Base-by-base conservation (phyloP, 371 early-diverging fungal genomes). In the Coemansia sp. region DNA sequence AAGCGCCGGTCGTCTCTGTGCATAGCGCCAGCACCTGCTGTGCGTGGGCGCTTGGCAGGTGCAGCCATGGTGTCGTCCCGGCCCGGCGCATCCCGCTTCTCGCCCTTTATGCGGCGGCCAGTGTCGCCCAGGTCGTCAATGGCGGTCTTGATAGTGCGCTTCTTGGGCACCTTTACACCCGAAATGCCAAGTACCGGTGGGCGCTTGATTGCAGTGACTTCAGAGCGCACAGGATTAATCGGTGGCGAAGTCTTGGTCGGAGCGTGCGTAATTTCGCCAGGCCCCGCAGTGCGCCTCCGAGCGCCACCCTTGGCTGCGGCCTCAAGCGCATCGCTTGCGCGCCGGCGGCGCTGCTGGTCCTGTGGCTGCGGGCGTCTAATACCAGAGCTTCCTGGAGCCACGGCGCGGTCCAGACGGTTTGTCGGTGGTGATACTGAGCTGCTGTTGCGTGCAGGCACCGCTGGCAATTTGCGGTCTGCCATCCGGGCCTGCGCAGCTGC, bases 131-230 rank as follows among this genome's bases (percentile, higher is more conserved):
- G 36, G 7, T 32, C 55, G 63, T 55, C 53, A 29, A 11, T 46
- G 32, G 39, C 44, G 4, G 53, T 23, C 48, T 65, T 65, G 36
- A 46, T 36, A 6, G 61, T 36, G 52, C 61, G 66, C 64, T 75
- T 75, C 48, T 75, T 75, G 12, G 75, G 75, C 52, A 75, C 75
- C 46, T 57, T 63, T 57, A 72, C 54, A 17, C 53, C 56, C 5
- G 69, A 51, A 15, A 68, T 59, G 23, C 61, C 61, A 12, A 40
- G 24, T 3, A 29, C 60, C 41, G 54, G 39, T 23, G 65, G 24
- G 29, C 65, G 28, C 11, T 55, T 58, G 29, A 55, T 29, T 40
- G 63, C 63, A 4, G 63, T 61, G 23, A 44, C 21, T n/a, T 39
- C 49, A 15, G 12, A 17, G 1, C 26, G 55, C 19, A 17, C n/a